Conservation (phyloP, 2,329 filamentous ascomycete species). For the Colletotrichum phormii region DNA sequence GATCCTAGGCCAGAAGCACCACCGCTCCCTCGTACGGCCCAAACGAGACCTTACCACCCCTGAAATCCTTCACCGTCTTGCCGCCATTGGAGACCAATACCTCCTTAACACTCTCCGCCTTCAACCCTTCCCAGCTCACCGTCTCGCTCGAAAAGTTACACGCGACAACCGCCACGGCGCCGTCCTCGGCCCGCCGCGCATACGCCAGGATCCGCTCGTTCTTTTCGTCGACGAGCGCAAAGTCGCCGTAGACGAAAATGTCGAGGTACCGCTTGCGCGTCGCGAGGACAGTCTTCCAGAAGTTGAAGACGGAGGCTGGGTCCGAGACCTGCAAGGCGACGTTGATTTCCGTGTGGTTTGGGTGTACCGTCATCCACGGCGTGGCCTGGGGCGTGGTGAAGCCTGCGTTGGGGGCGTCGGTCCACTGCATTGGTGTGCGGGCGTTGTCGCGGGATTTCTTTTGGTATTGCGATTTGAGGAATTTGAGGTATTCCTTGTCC, state of each 20-base stretch:
- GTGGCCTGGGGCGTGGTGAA: constrained; percentile 65
- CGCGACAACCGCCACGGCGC: constrained; percentile 48
- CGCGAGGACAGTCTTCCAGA: constrained; percentile 70
- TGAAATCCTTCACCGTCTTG: constrained; percentile 44
- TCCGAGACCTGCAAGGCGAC: constrained; percentile 64
- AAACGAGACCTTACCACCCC: constrained; percentile 43
- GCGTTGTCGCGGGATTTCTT: constrained; percentile 76
- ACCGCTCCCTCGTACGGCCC: constrained; percentile 51
- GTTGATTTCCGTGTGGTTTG: constrained; percentile 72
- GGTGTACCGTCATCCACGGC: constrained; percentile 80
- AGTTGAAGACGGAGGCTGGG: constrained; percentile 65
- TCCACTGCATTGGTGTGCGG: constrained; percentile 80
- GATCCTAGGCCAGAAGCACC: constrained; percentile 46
- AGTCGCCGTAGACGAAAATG: constrained; percentile 74
- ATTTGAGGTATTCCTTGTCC: constrained; percentile 51
- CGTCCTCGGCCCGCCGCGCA: constrained; percentile 46
- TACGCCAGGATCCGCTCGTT: constrained; percentile 53
- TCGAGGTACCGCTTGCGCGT: constrained; percentile 71
- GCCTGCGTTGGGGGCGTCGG: constrained; percentile 67
- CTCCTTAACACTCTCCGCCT: constrained; percentile 42
- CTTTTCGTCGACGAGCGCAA: constrained; percentile 50
- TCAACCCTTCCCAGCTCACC: constrained; percentile 46
- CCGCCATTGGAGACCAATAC: constrained; percentile 49
- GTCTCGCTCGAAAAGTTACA: constrained; percentile 52
- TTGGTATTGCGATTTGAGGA: constrained; percentile 59